Base-by-base conservation (phyloP, 2,329 filamentous ascomycete species). In the Calonectria ilicicola region DNA sequence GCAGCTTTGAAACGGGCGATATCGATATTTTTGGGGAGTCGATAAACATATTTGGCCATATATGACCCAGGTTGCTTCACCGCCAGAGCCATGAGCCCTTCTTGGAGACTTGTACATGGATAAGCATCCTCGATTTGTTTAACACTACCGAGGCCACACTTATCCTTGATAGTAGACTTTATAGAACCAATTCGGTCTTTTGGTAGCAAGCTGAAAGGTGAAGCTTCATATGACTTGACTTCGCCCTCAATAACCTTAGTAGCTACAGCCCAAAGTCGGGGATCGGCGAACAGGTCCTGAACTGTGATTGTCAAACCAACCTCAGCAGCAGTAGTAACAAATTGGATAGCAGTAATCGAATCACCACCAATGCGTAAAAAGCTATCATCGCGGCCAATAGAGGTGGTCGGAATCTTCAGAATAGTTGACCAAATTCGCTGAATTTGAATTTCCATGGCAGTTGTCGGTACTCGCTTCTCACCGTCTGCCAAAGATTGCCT, bases 51-150 rank as follows among this genome's bases (percentile, higher is more conserved):
- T 46, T 69, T 69, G 26, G 65, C 67, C 35, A 72, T 67, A 27
- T 75, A 75, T 10, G 58, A 64, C n/a, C 69, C 68, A 17, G 68
- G 49, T 15, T 64, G 71, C 58, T 71, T 71, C 26, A 63, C 46
- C 17, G 71, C 66, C 15, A 73, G 35, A n/a, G 72, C 77, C 32
- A 86, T 73, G 1, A 86, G 76, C 1, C 83, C 82, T 68, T 81
- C 81, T 38, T 86, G 84, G 0, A 85, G 67, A 2, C 81, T 74
- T 0, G 83, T 82, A 69, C 81, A 83, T 3, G 84, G 84, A 40
- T 81, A 85, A 0, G 81, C 69, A 67, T 85, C 83, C 38, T 83
- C 77, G 12, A 82, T 72, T 8, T 63, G 32, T 17, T 27, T 7
- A 7, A 62, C 44, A 6, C 40, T 56, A n/a, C 23, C 42, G 14